Conservation (phyloP, 352 stramenopile species). For the Phytophthora meadii region DNA sequence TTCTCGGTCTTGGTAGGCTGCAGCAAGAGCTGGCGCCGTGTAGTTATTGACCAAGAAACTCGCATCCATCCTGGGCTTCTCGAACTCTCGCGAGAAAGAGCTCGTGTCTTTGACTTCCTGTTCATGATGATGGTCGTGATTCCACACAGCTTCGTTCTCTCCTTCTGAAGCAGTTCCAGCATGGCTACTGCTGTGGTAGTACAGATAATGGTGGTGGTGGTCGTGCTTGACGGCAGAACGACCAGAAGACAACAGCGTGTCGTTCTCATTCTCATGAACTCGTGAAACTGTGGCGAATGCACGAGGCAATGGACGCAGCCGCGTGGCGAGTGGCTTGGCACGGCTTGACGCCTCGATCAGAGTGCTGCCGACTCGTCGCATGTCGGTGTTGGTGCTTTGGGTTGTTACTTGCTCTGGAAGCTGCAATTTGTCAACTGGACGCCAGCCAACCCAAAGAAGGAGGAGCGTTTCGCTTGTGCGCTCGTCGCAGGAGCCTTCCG, state of each 20-base stretch:
- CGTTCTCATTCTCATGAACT: conserved; percentile 19
- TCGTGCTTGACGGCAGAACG: conserved; percentile 5
- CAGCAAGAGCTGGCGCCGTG: conserved; percentile 94
- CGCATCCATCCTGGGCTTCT: conserved; percentile 75
- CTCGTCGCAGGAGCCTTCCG: conserved; percentile 17
- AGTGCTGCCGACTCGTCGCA: conserved; percentile 31
- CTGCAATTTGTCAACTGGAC: conserved; percentile 25
- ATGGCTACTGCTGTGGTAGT: conserved; percentile 40
- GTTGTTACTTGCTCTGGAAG: conserved; percentile 1
- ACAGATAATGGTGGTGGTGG: conserved; percentile 21
- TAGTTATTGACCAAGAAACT: conserved; percentile 96
- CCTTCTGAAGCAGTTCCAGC: conserved; percentile 6
- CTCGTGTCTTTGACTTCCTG: conserved; percentile 29
- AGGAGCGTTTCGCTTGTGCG: conserved; percentile 13
- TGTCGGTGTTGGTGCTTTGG: conserved; percentile 5
- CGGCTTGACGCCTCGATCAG: conserved; percentile 21
- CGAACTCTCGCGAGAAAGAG: conserved; percentile 70
- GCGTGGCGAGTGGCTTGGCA: background rate
- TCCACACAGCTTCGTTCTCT: conserved; percentile 3
- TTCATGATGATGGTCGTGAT: conserved; percentile 7
- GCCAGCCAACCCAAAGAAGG: conserved; percentile 5
- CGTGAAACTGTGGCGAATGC: conserved; percentile 8
- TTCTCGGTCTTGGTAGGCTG: conserved; percentile 94
- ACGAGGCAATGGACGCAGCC: conserved; percentile 11
- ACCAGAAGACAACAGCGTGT: conserved; percentile 12